phyloP scores from a whole-genome alignment of 2,329 filamentous ascomycete genomes.

The Diaporthe eres region DNA sequence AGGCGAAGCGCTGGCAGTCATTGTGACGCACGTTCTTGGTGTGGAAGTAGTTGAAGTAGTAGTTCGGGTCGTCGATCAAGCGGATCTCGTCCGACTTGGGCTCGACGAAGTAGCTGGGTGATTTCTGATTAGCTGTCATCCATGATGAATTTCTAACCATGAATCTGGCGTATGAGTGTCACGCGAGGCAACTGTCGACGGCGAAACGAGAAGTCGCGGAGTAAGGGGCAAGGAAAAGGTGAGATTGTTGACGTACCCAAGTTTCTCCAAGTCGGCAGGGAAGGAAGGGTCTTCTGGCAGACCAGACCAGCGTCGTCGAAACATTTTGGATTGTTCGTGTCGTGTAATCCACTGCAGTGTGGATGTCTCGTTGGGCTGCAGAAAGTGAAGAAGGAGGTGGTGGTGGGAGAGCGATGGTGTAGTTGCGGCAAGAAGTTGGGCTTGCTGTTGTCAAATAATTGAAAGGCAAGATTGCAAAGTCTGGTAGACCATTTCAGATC shows the following conservation, averaged over 20 bases:
- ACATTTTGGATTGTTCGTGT: constrained; percentile 70
- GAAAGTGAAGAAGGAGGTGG: too few species aligned
- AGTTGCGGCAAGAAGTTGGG: not conserved
- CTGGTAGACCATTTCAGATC: not conserved
- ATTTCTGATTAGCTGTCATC: not conserved
- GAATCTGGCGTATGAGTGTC: not conserved
- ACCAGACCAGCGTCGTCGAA: constrained; percentile 76
- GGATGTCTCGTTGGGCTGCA: not conserved
- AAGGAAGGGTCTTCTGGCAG: constrained; percentile 81
- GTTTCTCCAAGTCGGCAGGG: constrained; percentile 73
- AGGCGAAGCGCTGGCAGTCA: constrained; percentile 78
- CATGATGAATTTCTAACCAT: not conserved
- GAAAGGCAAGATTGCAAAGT: not conserved
- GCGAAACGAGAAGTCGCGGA: not conserved
- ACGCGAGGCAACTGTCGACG: not conserved
- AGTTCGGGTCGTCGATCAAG: constrained; percentile 74
- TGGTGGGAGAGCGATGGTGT: not conserved
- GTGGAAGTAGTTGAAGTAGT: constrained; percentile 81
- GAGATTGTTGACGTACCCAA: constrained; percentile 72
- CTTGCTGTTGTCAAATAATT: not conserved
- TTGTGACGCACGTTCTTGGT: constrained; percentile 84
- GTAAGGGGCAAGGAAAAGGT: not conserved
- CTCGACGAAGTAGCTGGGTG: constrained; percentile 81
- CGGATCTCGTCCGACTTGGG: constrained; percentile 78
- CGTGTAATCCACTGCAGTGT: too few species aligned